These are phyloP conservation scores for Suhomyces canberraensis DNA, from an alignment of 805 yeast genomes.

Conservation along the genomic window DNA sequence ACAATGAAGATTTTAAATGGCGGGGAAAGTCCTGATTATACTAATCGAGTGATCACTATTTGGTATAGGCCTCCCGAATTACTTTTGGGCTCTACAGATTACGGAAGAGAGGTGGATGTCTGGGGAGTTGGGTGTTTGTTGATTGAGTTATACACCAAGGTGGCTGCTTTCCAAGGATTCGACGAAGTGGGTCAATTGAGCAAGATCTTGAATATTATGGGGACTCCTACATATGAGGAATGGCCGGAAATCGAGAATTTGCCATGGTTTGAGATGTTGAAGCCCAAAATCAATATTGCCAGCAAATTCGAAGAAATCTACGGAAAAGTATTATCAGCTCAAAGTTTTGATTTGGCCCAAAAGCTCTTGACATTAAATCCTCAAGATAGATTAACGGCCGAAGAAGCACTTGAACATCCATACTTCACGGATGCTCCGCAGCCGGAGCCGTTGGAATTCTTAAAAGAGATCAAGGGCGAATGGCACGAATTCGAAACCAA, in stretches of 20 bases:
- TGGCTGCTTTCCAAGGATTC: slow-evolving; percentile 80
- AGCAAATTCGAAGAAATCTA: slow-evolving; percentile 29
- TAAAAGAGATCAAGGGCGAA: slow-evolving; percentile 67
- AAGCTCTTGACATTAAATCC: slow-evolving; percentile 71
- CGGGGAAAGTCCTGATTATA: slow-evolving; percentile 70
- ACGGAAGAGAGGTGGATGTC: slow-evolving; percentile 86
- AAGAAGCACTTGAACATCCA: slow-evolving; percentile 61
- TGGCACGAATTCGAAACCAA: slow-evolving; percentile 98
- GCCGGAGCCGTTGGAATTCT: slow-evolving; percentile 55
- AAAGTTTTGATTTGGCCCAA: slow-evolving; percentile 62
- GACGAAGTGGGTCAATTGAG: slow-evolving; percentile 84
- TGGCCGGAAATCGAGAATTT: slow-evolving; percentile 80
- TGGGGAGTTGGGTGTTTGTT: slow-evolving; percentile 97
- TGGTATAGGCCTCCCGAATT: slow-evolving; percentile 99
- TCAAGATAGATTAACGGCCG: slow-evolving; percentile 58
- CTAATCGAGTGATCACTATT: slow-evolving; percentile 90
- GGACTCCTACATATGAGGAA: slow-evolving; percentile 66
- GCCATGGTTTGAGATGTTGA: slow-evolving; percentile 91
- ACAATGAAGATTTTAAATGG: slow-evolving; percentile 58
- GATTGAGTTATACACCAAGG: slow-evolving; percentile 71
- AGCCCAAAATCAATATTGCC: slow-evolving; percentile 47
- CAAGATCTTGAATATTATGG: slow-evolving; percentile 78
- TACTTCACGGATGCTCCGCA: slow-evolving; percentile 72
- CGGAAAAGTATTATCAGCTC: slow-evolving; percentile 18
- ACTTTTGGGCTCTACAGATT: slow-evolving; percentile 83